Conservation (phyloP, 805 yeast genomes). For the Trichomonascus vanleenenianus region DNA sequence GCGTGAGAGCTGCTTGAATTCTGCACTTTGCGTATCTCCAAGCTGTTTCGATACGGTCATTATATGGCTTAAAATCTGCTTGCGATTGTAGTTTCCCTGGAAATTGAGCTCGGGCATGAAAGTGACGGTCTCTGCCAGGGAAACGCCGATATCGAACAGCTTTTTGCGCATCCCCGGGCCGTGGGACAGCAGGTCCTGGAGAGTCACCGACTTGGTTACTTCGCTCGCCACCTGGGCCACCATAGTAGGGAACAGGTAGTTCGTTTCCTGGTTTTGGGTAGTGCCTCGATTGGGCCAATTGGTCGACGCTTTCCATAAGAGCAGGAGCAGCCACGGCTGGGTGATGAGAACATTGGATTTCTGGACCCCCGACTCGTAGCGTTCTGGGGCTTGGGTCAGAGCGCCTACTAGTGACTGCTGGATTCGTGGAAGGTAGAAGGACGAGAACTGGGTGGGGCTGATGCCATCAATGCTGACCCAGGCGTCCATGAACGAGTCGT, state of each 20-base stretch:
- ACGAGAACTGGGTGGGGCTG: too few relatives aligned
- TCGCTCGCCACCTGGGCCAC: slow-evolving; percentile 3
- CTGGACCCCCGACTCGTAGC: slow-evolving; percentile 5
- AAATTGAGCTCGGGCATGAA: neutral
- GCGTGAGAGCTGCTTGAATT: neutral
- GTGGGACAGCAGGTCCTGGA: slow-evolving; percentile 7
- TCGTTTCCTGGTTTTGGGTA: neutral
- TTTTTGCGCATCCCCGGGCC: slow-evolving; percentile 11
- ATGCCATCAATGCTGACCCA: slow-evolving; percentile 1
- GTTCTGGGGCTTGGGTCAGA: slow-evolving; percentile 1
- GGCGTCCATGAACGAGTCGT: slow-evolving; percentile 4
- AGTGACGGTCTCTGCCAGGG: neutral
- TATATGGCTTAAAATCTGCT: neutral
- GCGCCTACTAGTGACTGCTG: slow-evolving; percentile 2
- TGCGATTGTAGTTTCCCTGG: neutral
- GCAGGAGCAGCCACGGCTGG: slow-evolving; percentile 7
- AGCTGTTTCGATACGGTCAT: neutral
- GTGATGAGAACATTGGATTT: slow-evolving; percentile 7
- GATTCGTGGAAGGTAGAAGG: neutral
- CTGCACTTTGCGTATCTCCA: neutral
- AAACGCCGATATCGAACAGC: slow-evolving; percentile 7
- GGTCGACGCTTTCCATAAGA: slow-evolving; percentile 4
- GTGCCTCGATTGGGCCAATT: slow-evolving; percentile 1
- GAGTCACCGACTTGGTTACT: slow-evolving; percentile 4
- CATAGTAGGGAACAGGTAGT: slow-evolving; percentile 2